These are phyloP conservation scores for Penicillium goetzii DNA, from an alignment of 495 filamentous ascomycete genomes.

Conservation along the genomic window DNA sequence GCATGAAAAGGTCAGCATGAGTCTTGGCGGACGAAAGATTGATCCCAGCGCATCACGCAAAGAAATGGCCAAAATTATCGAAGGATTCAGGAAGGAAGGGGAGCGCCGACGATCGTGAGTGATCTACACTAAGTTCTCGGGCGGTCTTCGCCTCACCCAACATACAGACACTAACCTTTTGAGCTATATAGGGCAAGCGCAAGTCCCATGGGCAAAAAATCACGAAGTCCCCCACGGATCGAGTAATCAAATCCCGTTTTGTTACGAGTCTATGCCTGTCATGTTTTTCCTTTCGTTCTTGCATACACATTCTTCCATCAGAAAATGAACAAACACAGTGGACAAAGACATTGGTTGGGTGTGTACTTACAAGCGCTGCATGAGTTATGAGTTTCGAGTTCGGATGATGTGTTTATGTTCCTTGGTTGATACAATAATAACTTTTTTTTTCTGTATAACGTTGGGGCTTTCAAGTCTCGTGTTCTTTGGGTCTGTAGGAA, in stretches of 20 bases:
- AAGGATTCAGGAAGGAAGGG: slow-evolving; percentile 79
- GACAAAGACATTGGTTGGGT: slow-evolving; percentile 11
- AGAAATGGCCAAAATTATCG: slow-evolving; percentile 87
- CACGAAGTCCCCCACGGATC: slow-evolving; percentile 50
- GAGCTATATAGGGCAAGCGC: slow-evolving; percentile 36
- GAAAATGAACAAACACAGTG: slow-evolving; percentile 14
- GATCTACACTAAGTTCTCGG: slow-evolving; percentile 4
- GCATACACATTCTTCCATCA: slow-evolving; percentile 13
- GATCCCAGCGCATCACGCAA: slow-evolving; percentile 77
- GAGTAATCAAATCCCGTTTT: slow-evolving; percentile 31
- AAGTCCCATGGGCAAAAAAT: slow-evolving; percentile 45
- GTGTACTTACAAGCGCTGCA: slow-evolving; percentile 17
- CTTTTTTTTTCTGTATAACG: background rate
- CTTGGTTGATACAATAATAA: slow-evolving; percentile 1
- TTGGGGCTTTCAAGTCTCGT: background rate
- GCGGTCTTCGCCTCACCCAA: slow-evolving; percentile 17
- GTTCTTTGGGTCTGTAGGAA: background rate
- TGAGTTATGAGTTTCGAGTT: background rate
- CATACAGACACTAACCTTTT: background rate
- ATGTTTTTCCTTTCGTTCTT: slow-evolving; percentile 19
- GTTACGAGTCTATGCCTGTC: slow-evolving; percentile 24
- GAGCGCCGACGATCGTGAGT: slow-evolving; percentile 77
- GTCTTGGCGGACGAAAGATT: slow-evolving; percentile 76
- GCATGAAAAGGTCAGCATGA: slow-evolving; percentile 89
- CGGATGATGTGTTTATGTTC: background rate